phyloP scores from a whole-genome alignment of 805 yeast genomes.

The Saccharomycodes ludwigii region DNA sequence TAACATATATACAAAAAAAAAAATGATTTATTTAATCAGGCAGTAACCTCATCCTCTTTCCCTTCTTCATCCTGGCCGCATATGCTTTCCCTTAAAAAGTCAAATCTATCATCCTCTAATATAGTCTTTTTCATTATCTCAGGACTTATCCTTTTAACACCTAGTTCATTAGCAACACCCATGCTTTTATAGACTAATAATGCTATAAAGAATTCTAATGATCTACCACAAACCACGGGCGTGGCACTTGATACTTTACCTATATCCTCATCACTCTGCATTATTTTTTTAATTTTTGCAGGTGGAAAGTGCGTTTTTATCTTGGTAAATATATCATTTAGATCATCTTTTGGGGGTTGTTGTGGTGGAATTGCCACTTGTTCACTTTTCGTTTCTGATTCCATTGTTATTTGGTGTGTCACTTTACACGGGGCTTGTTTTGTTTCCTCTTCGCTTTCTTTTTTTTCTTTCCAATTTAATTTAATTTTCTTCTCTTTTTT shows the following conservation, averaged over 20 bases:
- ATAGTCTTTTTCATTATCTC: conserved; percentile 78
- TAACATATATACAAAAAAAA: no score
- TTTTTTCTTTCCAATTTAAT: no score
- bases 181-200: conserved; percentile 78
- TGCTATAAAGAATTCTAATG: conserved; percentile 84
- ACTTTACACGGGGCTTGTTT: no score
- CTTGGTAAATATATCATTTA: conserved; percentile 19
- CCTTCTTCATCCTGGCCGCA: conserved; percentile 16
- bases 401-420: no score
- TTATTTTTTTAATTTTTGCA: conserved; percentile 88
- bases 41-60: conserved; percentile 4
- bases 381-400: neutral
- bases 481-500: no score
- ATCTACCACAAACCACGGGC: conserved; percentile 94
- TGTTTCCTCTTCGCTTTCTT: neutral
- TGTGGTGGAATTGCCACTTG: neutral
- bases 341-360: conserved; percentile 5
- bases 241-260: conserved; percentile 99
- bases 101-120: conserved; percentile 78
- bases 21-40: no score
- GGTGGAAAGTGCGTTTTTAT: conserved; percentile 81
- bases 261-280: conserved; percentile 97
- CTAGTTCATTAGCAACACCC: conserved; percentile 59
- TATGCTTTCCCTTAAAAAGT: conserved; percentile 62
- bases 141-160: conserved; percentile 71